phyloP scores from a whole-genome alignment of 2,329 filamentous ascomycete species.

The Amphichorda felina region DNA sequence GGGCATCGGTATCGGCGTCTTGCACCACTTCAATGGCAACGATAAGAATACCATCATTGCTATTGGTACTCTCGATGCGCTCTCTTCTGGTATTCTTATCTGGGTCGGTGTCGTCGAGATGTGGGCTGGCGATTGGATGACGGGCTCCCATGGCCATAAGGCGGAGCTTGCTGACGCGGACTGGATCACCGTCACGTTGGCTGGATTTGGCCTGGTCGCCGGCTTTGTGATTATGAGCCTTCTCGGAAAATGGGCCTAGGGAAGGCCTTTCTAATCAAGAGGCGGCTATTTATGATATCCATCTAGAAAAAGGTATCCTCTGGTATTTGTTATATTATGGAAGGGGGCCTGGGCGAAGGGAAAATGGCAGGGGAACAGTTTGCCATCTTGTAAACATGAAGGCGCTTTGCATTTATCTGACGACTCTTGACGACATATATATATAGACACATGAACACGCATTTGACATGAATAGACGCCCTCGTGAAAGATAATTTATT shows the following conservation, averaged over 20 bases:
- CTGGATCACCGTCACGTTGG: conserved; percentile 33
- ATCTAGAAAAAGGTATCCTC: too few relatives aligned
- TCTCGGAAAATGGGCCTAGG: conserved; percentile 62
- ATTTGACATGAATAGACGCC: too few relatives aligned
- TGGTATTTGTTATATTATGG: too few relatives aligned
- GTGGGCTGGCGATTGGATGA: conserved; percentile 65
- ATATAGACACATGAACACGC: neutral
- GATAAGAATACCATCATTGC: conserved; percentile 56
- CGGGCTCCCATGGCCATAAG: conserved; percentile 24
- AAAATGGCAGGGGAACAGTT: too few relatives aligned
- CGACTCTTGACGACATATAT: neutral
- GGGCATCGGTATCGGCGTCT: conserved; percentile 65
- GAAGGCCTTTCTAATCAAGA: too few relatives aligned
- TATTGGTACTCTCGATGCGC: conserved; percentile 60
- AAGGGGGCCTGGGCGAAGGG: too few relatives aligned
- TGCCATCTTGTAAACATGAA: neutral
- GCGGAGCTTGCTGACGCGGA: conserved; percentile 41
- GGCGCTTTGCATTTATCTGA: neutral
- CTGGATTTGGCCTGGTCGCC: conserved; percentile 38
- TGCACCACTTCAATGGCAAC: conserved; percentile 63
- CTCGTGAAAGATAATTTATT: too few relatives aligned
- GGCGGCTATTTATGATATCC: too few relatives aligned
- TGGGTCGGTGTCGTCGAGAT: conserved; percentile 75
- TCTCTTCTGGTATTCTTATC: conserved; percentile 65
- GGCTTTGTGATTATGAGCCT: conserved; percentile 62